A percentile compares a stretch with the other conserved stretches of the same genome.
Conservation (phyloP, 805 yeast species). For the Henningerozyma blattae region DNA sequence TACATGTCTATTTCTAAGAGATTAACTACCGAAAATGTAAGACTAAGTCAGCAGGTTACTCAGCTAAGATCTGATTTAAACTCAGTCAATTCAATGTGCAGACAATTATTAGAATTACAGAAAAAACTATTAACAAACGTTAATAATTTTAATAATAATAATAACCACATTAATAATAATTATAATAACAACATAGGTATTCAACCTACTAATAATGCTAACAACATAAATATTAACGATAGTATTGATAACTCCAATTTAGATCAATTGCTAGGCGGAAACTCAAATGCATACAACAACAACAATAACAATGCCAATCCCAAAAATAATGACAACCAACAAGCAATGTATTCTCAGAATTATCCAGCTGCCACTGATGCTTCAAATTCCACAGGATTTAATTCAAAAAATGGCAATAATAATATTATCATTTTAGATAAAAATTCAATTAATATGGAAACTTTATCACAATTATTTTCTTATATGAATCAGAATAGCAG, state of each 20-base stretch:
- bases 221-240: neutral
- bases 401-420: neutral
- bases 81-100: conserved; percentile 15
- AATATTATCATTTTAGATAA: conserved; percentile 15
- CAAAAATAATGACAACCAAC: neutral
- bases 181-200: neutral
- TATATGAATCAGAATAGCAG: no score
- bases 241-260: neutral
- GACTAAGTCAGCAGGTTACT: conserved; percentile 20
- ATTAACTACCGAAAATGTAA: conserved; percentile 20
- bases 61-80: conserved; percentile 18
- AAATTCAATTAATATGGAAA: conserved; percentile 12
- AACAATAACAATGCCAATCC: neutral
- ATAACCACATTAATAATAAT: neutral
- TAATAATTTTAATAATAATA: conserved; percentile 1
- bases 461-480: conserved; percentile 8
- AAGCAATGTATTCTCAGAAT: neutral
- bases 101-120: conserved; percentile 18
- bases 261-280: neutral
- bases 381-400: neutral
- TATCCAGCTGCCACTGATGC: neutral
- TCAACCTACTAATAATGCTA: neutral
- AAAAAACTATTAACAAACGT: conserved; percentile 9
- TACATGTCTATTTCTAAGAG: conserved; percentile 18
- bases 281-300: neutral